A percentile compares a stretch with the other conserved stretches of the same genome.
These are phyloP conservation scores for Cyberlindnera subsufficiens DNA, from an alignment of 805 yeast species.

Conservation along the genomic window DNA sequence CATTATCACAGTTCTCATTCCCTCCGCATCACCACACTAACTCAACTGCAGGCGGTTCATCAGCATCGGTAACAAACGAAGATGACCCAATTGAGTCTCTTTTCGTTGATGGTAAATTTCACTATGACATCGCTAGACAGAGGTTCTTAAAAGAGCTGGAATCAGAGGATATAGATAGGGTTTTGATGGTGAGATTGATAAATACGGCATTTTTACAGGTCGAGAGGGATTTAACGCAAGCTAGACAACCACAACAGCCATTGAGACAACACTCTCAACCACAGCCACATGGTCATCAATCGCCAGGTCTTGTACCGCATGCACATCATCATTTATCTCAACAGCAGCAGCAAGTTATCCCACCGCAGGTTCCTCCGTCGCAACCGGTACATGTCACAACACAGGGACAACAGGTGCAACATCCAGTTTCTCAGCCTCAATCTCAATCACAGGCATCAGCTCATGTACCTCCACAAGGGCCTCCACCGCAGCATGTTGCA, in stretches of 20 bases:
- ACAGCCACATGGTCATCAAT: no score
- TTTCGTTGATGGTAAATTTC: conserved; percentile 18
- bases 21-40: neutral
- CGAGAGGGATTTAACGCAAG: conserved; percentile 15
- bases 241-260: neutral
- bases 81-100: conserved; percentile 8
- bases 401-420: neutral
- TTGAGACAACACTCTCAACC: no score
- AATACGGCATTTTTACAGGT: conserved; percentile 17
- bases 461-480: no score
- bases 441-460: no score
- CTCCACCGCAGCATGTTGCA: neutral
- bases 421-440: neutral
- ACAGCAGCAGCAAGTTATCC: neutral
- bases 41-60: neutral
- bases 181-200: conserved; percentile 9
- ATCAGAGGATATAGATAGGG: conserved; percentile 7
- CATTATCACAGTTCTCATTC: conserved; percentile 1
- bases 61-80: neutral
- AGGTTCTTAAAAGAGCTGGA: conserved; percentile 15
- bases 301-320: no score
- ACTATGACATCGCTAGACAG: conserved; percentile 14
- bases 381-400: neutral
- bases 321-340: neutral
- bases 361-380: neutral